Conservation (phyloP, 2,329 filamentous ascomycete species). For the Arthrobotrys iridis region DNA sequence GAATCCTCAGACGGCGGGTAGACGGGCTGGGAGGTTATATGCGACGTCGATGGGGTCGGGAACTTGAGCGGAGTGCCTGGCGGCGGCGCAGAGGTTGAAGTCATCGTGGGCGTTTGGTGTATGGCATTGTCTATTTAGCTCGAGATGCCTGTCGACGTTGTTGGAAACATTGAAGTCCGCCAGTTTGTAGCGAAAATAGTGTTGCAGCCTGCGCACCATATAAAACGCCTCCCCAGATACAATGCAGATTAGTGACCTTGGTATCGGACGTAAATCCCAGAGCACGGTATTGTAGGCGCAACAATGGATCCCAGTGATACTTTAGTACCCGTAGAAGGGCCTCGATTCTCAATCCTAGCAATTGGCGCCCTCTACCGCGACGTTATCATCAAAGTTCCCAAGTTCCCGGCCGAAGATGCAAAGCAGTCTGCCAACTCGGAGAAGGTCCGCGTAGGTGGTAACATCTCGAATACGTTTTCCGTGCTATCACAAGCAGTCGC, state of each 20-base stretch:
- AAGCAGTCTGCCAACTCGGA: constrained; percentile 74
- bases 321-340: constrained; percentile 2
- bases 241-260: too few relatives aligned
- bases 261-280: too few relatives aligned
- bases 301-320: background rate
- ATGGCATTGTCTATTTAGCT: constrained; percentile 18
- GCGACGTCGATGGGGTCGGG: constrained; percentile 90
- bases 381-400: constrained; percentile 67
- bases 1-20: constrained; percentile 98
- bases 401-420: constrained; percentile 75
- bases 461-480: constrained; percentile 76
- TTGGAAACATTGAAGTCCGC: background rate
- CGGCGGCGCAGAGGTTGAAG: constrained; percentile 10
- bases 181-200: background rate
- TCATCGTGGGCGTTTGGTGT: constrained; percentile 48
- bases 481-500: constrained; percentile 73
- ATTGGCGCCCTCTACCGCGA: constrained; percentile 57
- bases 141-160: constrained; percentile 10
- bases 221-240: background rate
- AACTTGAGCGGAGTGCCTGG: constrained; percentile 61
- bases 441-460: constrained; percentile 73
- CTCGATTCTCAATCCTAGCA: constrained; percentile 49
- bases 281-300: background rate
- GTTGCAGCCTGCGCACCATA: background rate
- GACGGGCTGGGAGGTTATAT: constrained; percentile 85